Evolutionary conservation across 75 land plant species (phyloP).

Genomic region (Picea sitchensis): DNA sequence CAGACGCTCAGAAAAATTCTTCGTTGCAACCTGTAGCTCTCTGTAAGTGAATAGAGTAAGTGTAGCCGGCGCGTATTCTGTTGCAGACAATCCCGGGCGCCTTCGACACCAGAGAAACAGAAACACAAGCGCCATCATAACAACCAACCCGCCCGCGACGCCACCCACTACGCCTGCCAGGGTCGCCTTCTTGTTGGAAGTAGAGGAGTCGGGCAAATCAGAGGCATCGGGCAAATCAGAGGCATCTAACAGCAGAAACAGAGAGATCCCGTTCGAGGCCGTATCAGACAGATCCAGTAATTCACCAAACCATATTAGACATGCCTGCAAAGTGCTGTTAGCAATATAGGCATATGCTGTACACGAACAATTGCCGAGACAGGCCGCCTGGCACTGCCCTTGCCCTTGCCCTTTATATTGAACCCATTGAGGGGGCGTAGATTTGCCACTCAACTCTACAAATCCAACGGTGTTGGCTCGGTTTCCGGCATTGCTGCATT

Average conservation of each 20-base stretch:
- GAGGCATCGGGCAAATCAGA: no score
- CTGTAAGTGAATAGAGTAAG: conserved; percentile 20
- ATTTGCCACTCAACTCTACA: no score
- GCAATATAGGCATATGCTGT: no score
- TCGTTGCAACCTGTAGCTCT: conserved; percentile 19
- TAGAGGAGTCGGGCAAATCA: neutral
- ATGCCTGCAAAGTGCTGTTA: no score
- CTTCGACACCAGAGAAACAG: neutral
- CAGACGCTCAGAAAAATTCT: conserved; percentile 12
- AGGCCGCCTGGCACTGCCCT: no score
- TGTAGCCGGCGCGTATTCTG: neutral
- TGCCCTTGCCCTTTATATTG: no score
- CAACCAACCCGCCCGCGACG: neutral
- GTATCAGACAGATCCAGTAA: neutral
- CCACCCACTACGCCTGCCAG: neutral
- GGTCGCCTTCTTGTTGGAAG: no score
- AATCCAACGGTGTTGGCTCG: no score
- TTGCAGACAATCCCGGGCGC: neutral
- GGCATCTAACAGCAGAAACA: neutral
- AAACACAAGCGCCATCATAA: neutral
- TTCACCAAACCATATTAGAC: no score
- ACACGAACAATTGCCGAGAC: no score
- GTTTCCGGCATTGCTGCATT: no score
- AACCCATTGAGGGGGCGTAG: no score
- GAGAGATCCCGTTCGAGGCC: neutral